Evolutionary conservation across 23 red algal species (phyloP), one percentile per base, ranked within the genome.

Genomic region (Agarophyton chilense): DNA sequence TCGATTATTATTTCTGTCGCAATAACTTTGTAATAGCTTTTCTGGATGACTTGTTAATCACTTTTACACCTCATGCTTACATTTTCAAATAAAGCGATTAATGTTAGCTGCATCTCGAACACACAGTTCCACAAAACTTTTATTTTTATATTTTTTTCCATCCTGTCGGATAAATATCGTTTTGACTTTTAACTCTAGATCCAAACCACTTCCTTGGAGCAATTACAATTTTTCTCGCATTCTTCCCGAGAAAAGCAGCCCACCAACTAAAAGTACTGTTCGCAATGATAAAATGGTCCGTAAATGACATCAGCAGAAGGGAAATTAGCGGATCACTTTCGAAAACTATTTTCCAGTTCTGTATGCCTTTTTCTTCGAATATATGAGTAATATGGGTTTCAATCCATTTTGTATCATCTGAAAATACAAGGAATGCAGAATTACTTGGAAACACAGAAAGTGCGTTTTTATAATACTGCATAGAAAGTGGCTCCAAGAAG

Each of bases 201-300:
- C 75, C 75, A 34, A 79, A 79, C 75, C 75, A 79, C 19, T 79
- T 79, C 21, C 8, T 53, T 36, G 75, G 75, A 52, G 75, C 43
- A 10, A 79, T 28, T 13, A 79, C 75, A 57, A 79, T 53, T 28
- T 54, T 54, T 79, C 16, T 39, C 47, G 18, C 0, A 40, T 18
- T 29, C 32, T 21, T 8, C n/a, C 75, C 34, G 13, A 79, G 46
- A 34, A 57, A 79, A 4, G 75, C 75, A 51, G 75, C 75, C 75
- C 75, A 79, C 75, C 75, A 79, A 79, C 75, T 79, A 57, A 79
- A 79, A 9, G 49, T 79, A 54, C 75, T 79, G 33, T 79, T 79
- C 16, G 75, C 75, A 36, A 79, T 79, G 4, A 79, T 57, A 33
- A 79, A 79, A 54, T 79, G 49, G 33, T 79, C 75, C 3, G 75